Evolutionary conservation across 2,329 filamentous ascomycete genomes (phyloP).

Genomic region (Pseudomassariella vexata): DNA sequence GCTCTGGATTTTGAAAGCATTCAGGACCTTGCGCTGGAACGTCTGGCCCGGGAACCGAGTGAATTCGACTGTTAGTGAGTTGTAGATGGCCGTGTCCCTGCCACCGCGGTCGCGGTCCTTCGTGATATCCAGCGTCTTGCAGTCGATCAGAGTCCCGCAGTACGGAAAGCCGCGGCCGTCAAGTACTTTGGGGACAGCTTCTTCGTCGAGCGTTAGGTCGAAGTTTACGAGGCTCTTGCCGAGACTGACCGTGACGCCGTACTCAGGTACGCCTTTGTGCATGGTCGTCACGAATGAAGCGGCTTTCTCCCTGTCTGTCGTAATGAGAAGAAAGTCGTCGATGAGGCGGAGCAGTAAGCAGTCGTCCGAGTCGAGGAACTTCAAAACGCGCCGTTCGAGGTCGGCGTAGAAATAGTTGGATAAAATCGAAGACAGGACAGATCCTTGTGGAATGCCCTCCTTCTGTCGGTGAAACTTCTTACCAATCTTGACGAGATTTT

Average conservation of each 20-base stretch:
- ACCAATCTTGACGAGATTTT: conserved; percentile 83
- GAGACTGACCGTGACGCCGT: conserved; percentile 72
- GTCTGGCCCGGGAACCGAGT: conserved; percentile 66
- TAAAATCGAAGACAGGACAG: conserved; percentile 75
- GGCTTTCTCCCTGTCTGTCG: conserved; percentile 61
- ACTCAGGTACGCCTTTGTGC: conserved; percentile 71
- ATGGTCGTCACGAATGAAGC: conserved; percentile 70
- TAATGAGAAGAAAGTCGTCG: conserved; percentile 91
- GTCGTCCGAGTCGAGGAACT: conserved; percentile 55
- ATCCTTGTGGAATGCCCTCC: conserved; percentile 87
- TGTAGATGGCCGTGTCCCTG: conserved; percentile 44
- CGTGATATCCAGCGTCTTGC: conserved; percentile 64
- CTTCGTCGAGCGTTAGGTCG: conserved; percentile 51
- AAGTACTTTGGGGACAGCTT: conserved; percentile 41
- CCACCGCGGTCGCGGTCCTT: conserved; percentile 52
- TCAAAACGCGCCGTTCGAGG: conserved; percentile 64
- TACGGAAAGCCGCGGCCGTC: conserved; percentile 65
- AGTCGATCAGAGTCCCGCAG: conserved; percentile 77
- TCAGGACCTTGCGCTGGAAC: conserved; percentile 75
- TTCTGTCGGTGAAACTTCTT: conserved; percentile 86
- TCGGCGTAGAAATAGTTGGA: conserved; percentile 97
- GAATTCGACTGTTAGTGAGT: conserved; percentile 75
- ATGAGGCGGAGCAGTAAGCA: conserved; percentile 75
- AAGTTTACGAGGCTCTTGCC: conserved; percentile 86
- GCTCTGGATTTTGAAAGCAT: conserved; percentile 76